phyloP scores from a whole-genome alignment of 2,329 filamentous ascomycete genomes.

The Paraconiothyrium sp. region DNA sequence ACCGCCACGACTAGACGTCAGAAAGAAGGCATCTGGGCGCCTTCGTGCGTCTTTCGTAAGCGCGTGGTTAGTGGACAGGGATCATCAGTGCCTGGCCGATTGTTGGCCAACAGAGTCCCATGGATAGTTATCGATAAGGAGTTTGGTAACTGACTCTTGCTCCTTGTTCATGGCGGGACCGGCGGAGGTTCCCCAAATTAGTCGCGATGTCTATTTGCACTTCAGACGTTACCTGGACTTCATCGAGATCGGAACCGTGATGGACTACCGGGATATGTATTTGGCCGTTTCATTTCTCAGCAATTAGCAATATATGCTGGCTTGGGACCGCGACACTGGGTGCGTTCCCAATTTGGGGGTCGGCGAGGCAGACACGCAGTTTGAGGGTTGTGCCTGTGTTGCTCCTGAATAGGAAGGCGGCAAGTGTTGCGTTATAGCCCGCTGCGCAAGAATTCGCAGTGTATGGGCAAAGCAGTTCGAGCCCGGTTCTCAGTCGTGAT shows the following conservation, averaged over 20 bases:
- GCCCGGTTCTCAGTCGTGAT: not conserved
- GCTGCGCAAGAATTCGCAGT: not conserved
- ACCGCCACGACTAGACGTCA: not conserved
- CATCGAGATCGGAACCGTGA: not conserved
- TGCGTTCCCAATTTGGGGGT: not conserved
- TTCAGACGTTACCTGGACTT: not conserved
- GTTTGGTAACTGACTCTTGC: not conserved
- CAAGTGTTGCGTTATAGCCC: not conserved
- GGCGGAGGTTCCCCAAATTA: constrained; percentile 3
- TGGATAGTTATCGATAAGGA: constrained; percentile 1
- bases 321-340: not conserved
- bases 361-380: constrained; percentile 11
- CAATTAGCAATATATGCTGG: not conserved
- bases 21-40: not conserved
- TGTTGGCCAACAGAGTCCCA: not conserved
- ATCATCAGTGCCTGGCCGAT: not conserved
- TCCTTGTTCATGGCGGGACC: constrained; percentile 7
- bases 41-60: constrained; percentile 1
- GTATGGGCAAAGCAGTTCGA: not conserved
- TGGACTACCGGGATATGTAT: not conserved
- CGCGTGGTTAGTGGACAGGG: not conserved
- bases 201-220: constrained; percentile 11
- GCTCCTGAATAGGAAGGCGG: constrained; percentile 11
- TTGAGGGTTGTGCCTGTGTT: not conserved
- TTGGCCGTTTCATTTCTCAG: not conserved